Conservation (phyloP, 2,329 filamentous ascomycete genomes). For the Metarhizium rileyi region DNA sequence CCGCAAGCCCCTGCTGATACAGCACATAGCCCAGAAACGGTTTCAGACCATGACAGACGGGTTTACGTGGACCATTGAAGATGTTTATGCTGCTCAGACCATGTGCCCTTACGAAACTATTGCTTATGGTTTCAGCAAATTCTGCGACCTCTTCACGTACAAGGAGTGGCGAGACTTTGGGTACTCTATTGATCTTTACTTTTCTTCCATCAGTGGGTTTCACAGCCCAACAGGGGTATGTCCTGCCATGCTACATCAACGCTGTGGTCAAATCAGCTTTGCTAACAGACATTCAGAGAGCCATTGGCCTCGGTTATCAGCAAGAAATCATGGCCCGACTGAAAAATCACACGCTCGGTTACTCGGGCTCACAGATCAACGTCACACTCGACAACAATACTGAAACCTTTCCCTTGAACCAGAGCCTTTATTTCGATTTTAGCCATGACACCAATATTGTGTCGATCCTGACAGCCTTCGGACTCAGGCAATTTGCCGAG, state of each 20-base stretch:
- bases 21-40: constrained; percentile 41
- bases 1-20: neutral
- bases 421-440: constrained; percentile 68
- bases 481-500: constrained; percentile 57
- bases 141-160: constrained; percentile 66
- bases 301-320: constrained; percentile 64
- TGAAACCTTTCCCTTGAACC: constrained; percentile 62
- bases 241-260: constrained; percentile 4
- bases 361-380: constrained; percentile 53
- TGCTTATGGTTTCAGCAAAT: constrained; percentile 64
- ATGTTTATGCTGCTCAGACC: constrained; percentile 58
- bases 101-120: constrained; percentile 72
- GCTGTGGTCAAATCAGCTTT: neutral
- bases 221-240: constrained; percentile 51
- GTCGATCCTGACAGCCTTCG: constrained; percentile 61
- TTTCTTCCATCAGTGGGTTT: constrained; percentile 52
- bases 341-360: constrained; percentile 52
- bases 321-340: constrained; percentile 64
- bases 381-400: constrained; percentile 59
- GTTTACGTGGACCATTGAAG: constrained; percentile 53
- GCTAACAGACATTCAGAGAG: constrained; percentile 32
- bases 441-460: constrained; percentile 69
- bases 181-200: constrained; percentile 59
- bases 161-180: constrained; percentile 65
- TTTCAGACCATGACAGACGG: constrained; percentile 44